phyloP scores from a whole-genome alignment of 495 filamentous ascomycete genomes.

The Glarea lozoyensis region DNA sequence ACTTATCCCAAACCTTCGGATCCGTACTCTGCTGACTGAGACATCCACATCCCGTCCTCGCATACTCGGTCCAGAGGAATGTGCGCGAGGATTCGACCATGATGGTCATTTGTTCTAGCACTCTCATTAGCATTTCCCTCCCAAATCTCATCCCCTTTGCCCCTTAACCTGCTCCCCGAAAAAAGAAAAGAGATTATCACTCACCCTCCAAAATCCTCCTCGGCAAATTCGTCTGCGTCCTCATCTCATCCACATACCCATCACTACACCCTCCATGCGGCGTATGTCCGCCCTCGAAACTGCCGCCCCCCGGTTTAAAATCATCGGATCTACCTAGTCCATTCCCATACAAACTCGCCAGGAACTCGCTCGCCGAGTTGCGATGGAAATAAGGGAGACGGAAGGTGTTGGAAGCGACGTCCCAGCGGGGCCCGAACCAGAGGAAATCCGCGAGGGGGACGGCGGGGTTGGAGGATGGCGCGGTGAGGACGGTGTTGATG shows the following conservation, averaged over 20 bases:
- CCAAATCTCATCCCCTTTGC: too few species aligned
- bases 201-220: slow-evolving; percentile 29
- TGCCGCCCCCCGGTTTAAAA: slow-evolving; percentile 47
- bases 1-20: slow-evolving; percentile 44
- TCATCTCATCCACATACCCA: slow-evolving; percentile 37
- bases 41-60: slow-evolving; percentile 38
- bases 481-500: slow-evolving; percentile 76
- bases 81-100: slow-evolving; percentile 45
- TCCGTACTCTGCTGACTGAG: slow-evolving; percentile 37
- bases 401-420: slow-evolving; percentile 71
- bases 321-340: slow-evolving; percentile 43
- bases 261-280: slow-evolving; percentile 50
- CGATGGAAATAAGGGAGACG: slow-evolving; percentile 79
- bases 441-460: slow-evolving; percentile 78
- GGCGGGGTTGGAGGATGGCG: slow-evolving; percentile 51
- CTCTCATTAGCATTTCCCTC: too few species aligned
- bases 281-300: slow-evolving; percentile 49
- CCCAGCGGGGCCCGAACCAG: slow-evolving; percentile 77
- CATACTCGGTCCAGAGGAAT: slow-evolving; percentile 35
- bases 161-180: too few species aligned
- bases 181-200: too few species aligned
- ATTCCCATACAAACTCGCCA: slow-evolving; percentile 38
- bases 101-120: slow-evolving; percentile 35
- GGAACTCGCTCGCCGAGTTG: slow-evolving; percentile 57
- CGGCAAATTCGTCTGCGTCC: slow-evolving; percentile 30